Base-by-base conservation (phyloP, 192 early-diverging fungal species). In the Dissophora globulifera region DNA sequence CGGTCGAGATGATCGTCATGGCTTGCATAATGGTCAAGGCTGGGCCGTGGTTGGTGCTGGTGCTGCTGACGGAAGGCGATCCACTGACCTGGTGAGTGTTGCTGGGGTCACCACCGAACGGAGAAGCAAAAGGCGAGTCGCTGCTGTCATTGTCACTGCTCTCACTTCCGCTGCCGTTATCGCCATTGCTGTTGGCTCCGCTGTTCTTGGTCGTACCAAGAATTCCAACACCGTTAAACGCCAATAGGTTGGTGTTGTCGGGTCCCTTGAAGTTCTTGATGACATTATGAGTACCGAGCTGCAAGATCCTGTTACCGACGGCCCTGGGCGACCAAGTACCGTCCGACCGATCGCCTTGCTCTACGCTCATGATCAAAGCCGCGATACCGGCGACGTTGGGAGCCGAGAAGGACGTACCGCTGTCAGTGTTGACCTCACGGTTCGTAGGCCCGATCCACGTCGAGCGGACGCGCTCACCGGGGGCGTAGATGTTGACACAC, bases 401-500 rank as follows among this genome's bases (percentile, higher is more conserved):
- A 23, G 70, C 59, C 4, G 79, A 74, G 56, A 80, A 75, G 50
- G 79, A 80, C 49, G 79, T 80, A 11, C 79, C 79, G n/a, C 69
- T 72, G 30, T 80, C 68, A 47, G 65, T 70, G 32, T 65, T 59
- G 56, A 75, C 50, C 43, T 75, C 70, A 10, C 70, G 61, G 26
- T 65, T 65, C 17, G 70, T 65, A 15, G 70, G 70, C 9, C 70
- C 70, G 17, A 75, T 75, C 70, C 70, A 75, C 6, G 70, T 75
- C 25, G 70, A 75, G n/a, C 70, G 70, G 12, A 75, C 70, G 33
- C 62, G 62, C 49, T 75, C 70, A 38, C 70, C 84, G 0, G 83
- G 86, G 0, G 81, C 87, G 57, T 83, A 81, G 17, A 88, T 50
- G 48, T 80, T 79, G 3, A 88, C 84, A 30, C 87, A 88, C 30